phyloP scores from a whole-genome alignment of 75 land plant species.

The Selaginella moellendorffii region DNA sequence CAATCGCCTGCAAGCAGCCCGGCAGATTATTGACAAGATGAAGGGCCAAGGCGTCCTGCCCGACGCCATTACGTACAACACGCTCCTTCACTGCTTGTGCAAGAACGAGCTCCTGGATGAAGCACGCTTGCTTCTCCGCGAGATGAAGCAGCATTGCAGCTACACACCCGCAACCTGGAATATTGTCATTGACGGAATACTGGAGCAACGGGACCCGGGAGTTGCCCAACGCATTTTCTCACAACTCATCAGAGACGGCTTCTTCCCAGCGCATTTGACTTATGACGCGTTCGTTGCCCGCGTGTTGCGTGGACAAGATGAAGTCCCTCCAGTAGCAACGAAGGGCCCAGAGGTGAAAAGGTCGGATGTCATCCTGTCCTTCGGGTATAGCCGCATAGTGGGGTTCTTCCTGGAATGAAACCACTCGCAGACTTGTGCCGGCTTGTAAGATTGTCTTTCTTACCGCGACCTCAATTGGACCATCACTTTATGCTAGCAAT shows the following conservation, averaged over 20 bases:
- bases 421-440: too few relatives aligned
- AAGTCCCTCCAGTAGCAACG: too few relatives aligned
- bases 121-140: background rate
- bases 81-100: background rate
- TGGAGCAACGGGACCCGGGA: background rate
- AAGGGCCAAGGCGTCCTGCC: background rate
- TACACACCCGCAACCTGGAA: background rate
- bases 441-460: too few relatives aligned
- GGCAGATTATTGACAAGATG: background rate
- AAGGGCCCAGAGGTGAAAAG: background rate
- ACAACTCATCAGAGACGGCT: background rate
- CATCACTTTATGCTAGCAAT: too few relatives aligned
- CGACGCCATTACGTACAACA: background rate
- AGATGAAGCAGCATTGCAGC: background rate
- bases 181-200: background rate
- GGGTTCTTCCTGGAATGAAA: background rate
- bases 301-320: too few relatives aligned
- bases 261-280: background rate
- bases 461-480: too few relatives aligned
- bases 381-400: background rate
- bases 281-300: background rate
- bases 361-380: background rate
- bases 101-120: background rate
- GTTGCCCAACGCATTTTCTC: background rate
- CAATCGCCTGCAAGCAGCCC: background rate